phyloP scores from a whole-genome alignment of 1,139 yeast species.

The Williopsis jadinii region DNA sequence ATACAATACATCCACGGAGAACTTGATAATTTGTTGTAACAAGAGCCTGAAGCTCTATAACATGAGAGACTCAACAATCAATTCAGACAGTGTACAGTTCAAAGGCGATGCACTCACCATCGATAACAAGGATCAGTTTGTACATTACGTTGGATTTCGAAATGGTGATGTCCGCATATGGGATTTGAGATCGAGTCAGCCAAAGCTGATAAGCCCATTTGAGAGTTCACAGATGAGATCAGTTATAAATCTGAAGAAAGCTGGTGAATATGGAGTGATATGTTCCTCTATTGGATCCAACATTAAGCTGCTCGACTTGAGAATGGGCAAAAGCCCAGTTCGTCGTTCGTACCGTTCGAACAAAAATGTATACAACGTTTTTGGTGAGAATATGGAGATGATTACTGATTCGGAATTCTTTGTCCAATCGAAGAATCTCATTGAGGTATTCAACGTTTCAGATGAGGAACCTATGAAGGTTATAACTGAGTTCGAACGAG shows the following conservation, averaged over 20 bases:
- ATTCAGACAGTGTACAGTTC: background rate
- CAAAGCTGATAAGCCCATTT: background rate
- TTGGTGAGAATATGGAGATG: constrained; percentile 6
- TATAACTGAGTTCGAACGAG: constrained; percentile 5
- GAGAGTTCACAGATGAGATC: constrained; percentile 3
- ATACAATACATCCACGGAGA: constrained; percentile 1
- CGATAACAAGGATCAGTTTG: constrained; percentile 2
- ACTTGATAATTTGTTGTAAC: constrained; percentile 3
- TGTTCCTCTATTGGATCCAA: constrained; percentile 10
- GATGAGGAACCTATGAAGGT: constrained; percentile 5
- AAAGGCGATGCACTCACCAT: constrained; percentile 8
- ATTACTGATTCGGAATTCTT: constrained; percentile 1
- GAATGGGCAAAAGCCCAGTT: constrained; percentile 4
- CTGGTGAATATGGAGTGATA: constrained; percentile 1
- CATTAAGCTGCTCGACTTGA: constrained; percentile 5
- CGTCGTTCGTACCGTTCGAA: constrained; percentile 2
- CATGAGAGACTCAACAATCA: background rate
- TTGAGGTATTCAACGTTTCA: constrained; percentile 6
- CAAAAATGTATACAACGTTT: constrained; percentile 8
- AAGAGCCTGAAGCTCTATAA: background rate
- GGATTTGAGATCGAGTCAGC: constrained; percentile 12
- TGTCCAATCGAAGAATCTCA: constrained; percentile 6
- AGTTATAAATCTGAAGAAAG: constrained; percentile 7
- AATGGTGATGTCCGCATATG: constrained; percentile 12
- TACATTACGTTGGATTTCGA: constrained; percentile 13